Base-by-base conservation (phyloP, 495 filamentous ascomycete species). In the Penicillium coprophilum region DNA sequence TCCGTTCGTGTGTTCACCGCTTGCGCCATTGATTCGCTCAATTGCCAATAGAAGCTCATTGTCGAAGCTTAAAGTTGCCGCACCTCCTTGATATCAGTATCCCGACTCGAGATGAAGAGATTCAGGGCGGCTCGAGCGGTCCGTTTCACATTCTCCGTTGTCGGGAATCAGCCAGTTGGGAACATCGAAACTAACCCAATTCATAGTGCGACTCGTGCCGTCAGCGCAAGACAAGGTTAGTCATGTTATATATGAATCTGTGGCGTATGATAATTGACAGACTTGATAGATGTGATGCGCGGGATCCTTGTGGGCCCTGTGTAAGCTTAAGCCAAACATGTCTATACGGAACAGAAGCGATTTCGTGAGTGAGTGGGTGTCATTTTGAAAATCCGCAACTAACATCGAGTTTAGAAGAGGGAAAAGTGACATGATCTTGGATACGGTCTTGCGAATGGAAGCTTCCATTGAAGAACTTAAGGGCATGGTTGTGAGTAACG, bases 101-200 rank as follows among this genome's bases (percentile, higher is more conserved):
- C 23, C 23, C 5, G 23, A 5, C 23, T 24, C n/a, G 31, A 47
- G 27, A 55, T 55, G 53, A 55, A 55, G 43, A 55, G 53, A 23
- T 55, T 55, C 20, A 32, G 53, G 31, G 53, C 53, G 43, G 53
- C 53, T 24, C 53, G 53, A 55, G 53, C 53, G 32, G 53, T 55
- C 10, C 39, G 53, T 55, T 21, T 40, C 21, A 15, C 13, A 46
- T 36, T 20, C 17, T 54, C 13, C 13, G 21, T 47, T 24, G 23
- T 24, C 23, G 23, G 23, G 23, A 24, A 11, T 13, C 10, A 31
- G 23, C 24, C n/a, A 38, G n/a, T 44, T 6, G 31, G 5, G 23
- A 24, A 24, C 21, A 11, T 19, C 7, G 1, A 15, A 38, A 48
- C 53, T 55, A 40, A 55, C 15, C 13, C 7, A 24, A 39, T 20